Evolutionary conservation across 1,284 basidiomycete species (phyloP).

Genomic region (Hemileccinum hortonii): DNA sequence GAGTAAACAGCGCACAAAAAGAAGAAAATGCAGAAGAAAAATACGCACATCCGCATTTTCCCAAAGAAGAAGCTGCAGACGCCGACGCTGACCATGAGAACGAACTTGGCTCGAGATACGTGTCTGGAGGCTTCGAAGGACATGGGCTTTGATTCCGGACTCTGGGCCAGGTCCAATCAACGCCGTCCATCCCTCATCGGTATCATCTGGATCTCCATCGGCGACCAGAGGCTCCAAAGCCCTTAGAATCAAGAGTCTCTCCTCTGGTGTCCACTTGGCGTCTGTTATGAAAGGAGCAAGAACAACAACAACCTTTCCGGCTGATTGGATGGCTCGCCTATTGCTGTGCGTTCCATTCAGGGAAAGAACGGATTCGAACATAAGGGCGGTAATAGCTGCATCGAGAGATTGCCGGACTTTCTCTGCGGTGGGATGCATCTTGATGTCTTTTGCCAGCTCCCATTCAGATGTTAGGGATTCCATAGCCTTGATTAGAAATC

Average conservation of each 20-base stretch:
- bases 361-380: constrained; percentile 66
- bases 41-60: constrained; percentile 57
- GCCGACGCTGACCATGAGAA: constrained; percentile 23
- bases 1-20: neutral
- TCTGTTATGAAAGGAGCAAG: constrained; percentile 45
- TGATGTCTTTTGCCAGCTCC: constrained; percentile 40
- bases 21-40: neutral
- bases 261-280: constrained; percentile 55
- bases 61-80: constrained; percentile 58
- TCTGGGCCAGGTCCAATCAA: constrained; percentile 60
- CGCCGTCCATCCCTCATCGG: constrained; percentile 47
- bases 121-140: constrained; percentile 41
- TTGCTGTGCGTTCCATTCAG: constrained; percentile 62
- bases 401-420: constrained; percentile 67
- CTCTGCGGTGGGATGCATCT: constrained; percentile 52
- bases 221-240: constrained; percentile 64
- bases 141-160: constrained; percentile 65
- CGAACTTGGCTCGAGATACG: constrained; percentile 9
- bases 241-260: constrained; percentile 60
- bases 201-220: constrained; percentile 24
- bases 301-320: constrained; percentile 53
- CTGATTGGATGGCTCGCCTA: constrained; percentile 58
- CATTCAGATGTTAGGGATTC: constrained; percentile 52
- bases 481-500: constrained; percentile 60
- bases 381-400: constrained; percentile 59